Evolutionary conservation across 805 yeast genomes (phyloP).

Genomic region (Schwanniomyces polymorphus): DNA sequence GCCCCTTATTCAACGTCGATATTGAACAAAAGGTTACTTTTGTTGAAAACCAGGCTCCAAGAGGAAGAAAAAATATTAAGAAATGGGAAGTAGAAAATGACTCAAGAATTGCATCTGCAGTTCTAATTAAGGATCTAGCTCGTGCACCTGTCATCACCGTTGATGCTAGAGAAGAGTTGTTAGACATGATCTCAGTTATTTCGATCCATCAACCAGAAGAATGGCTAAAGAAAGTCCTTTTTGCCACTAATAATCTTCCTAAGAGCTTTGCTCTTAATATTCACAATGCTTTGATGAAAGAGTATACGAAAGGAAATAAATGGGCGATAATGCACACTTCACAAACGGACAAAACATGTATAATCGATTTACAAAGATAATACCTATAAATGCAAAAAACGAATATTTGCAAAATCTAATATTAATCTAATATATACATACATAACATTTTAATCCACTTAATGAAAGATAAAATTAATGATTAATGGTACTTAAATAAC

Average conservation of each 20-base stretch:
- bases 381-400: neutral
- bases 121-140: constrained; percentile 53
- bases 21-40: constrained; percentile 57
- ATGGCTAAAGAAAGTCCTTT: constrained; percentile 81
- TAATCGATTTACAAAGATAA: constrained; percentile 59
- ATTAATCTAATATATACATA: neutral
- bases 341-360: constrained; percentile 65
- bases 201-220: constrained; percentile 77
- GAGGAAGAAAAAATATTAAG: constrained; percentile 73
- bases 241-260: constrained; percentile 72
- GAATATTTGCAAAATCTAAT: neutral
- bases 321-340: constrained; percentile 79
- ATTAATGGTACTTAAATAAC: constrained; percentile 4
- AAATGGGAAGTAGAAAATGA: constrained; percentile 76
- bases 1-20: constrained; percentile 31
- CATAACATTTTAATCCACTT: neutral
- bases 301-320: constrained; percentile 65
- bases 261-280: constrained; percentile 77
- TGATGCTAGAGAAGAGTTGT: constrained; percentile 79
- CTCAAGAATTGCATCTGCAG: constrained; percentile 59
- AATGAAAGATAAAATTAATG: neutral
- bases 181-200: constrained; percentile 79
- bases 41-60: constrained; percentile 78
- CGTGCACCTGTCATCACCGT: constrained; percentile 74
- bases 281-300: constrained; percentile 70